Base-by-base conservation (phyloP, 2,329 filamentous ascomycete genomes). In the Thelonectria rubi region DNA sequence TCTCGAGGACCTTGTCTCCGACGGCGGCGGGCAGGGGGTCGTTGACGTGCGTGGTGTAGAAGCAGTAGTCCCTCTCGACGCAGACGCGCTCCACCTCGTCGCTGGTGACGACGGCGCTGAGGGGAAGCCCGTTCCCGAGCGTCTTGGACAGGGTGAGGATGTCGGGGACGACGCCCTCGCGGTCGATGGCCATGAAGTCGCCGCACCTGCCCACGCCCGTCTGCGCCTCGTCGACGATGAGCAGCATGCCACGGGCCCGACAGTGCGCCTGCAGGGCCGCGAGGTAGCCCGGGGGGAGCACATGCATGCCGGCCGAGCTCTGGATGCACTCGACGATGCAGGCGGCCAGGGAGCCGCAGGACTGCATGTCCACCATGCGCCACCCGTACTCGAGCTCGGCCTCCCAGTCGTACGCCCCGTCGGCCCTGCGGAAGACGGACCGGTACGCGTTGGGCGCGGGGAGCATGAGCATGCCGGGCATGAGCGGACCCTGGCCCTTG, bases 281-380 rank as follows among this genome's bases (percentile, higher is more conserved):
- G 18, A 90, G 76, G 63, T 90, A 91, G 0, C 87, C 87, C 0
- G 73, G 59, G 0, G 88, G 87, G 0, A 88, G 78, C 1, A 84
- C 82, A 32, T 85, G 81, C 76, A 90, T 88, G 2, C 88, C 87
- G 0, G 82, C 87, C 0, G 80, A 78, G 24, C 82, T 84, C 10
- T 87, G 80, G 39, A 90, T 88, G 15, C 83, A 85, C 72, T 90
- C 87, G 51, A 90, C 77, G 56, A 91, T 87, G 55, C 86, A 83
- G 1, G 87, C 88, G 1, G 88, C 87, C 0, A 90, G 79, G 0
- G 86, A 88, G 0, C 87, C 88, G 58, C 81, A 83, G 1, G 82
- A 86, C 56, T 85, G 82, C 46, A 81, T 78, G 62, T 91, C 87
- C 18, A 91, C 78, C 74, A 90, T 77, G 17, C 78, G 77, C 80